These are phyloP conservation scores for Cymbopogon citratus DNA, from an alignment of 176 grass and related monocot genomes.

Conservation along the genomic window DNA sequence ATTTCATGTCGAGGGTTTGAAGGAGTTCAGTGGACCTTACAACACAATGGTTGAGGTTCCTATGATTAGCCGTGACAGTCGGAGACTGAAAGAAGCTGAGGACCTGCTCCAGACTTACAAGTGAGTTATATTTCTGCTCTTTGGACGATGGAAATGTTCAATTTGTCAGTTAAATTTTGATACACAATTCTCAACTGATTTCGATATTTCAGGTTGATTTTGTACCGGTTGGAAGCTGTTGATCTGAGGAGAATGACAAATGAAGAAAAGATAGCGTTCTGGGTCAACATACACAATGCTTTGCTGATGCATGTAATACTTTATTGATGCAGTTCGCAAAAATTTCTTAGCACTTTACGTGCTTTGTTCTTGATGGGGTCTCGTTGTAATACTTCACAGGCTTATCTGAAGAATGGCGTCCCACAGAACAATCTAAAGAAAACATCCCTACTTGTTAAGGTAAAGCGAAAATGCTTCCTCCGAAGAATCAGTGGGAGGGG, in stretches of 20 bases:
- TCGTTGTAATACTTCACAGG: slow-evolving; percentile 46
- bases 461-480: slow-evolving; percentile 36
- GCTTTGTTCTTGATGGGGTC: slow-evolving; percentile 7
- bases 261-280: slow-evolving; percentile 87
- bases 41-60: slow-evolving; percentile 94
- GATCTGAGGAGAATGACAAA: slow-evolving; percentile 78
- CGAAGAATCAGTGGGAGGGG: not conserved
- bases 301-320: slow-evolving; percentile 90
- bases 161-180: not conserved
- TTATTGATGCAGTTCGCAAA: not conserved
- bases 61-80: slow-evolving; percentile 55
- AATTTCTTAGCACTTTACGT: not conserved
- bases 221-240: slow-evolving; percentile 62
- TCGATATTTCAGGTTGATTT: slow-evolving; percentile 53
- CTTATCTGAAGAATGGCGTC: slow-evolving; percentile 83
- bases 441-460: slow-evolving; percentile 81
- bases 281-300: slow-evolving; percentile 95
- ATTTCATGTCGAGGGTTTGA: slow-evolving; percentile 83
- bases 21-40: slow-evolving; percentile 96
- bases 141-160: not conserved
- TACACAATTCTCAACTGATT: not conserved
- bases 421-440: slow-evolving; percentile 91
- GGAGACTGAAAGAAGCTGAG: slow-evolving; percentile 66
- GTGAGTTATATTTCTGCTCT: slow-evolving; percentile 38
- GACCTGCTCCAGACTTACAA: slow-evolving; percentile 80